phyloP scores from a whole-genome alignment of 371 early-diverging fungal genomes.

The Rhizomucor pusillus region DNA sequence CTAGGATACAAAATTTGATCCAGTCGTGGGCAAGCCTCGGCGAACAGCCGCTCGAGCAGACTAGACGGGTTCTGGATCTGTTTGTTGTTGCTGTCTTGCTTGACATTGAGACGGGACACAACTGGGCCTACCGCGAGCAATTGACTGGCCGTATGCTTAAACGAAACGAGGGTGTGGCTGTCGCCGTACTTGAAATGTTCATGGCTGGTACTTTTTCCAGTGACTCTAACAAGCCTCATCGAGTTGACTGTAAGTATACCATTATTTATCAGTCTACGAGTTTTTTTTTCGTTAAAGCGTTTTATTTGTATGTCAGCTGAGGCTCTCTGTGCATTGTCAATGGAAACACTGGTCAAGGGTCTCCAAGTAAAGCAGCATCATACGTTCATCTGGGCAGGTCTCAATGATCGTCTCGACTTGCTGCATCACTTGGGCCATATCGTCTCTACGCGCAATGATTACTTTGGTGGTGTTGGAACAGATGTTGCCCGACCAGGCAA shows the following conservation, averaged over 20 bases:
- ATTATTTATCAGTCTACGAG: too few relatives aligned
- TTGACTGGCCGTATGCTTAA: conserved; percentile 51
- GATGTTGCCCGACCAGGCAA: conserved; percentile 76
- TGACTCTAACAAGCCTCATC: conserved; percentile 62
- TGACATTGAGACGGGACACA: conserved; percentile 86
- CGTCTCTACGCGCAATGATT: conserved; percentile 33
- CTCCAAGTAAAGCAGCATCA: conserved; percentile 79
- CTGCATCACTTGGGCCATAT: conserved; percentile 68
- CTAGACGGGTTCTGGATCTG: conserved; percentile 77
- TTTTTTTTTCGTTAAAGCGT: too few relatives aligned
- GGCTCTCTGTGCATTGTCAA: conserved; percentile 54
- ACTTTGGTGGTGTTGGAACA: conserved; percentile 56
- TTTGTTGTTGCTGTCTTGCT: conserved; percentile 85
- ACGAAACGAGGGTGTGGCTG: conserved; percentile 85
- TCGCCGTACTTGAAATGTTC: conserved; percentile 87
- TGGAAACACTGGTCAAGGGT: conserved; percentile 54
- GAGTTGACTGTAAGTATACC: conserved; percentile 67
- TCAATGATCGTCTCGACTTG: conserved; percentile 70
- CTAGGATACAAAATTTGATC: conserved; percentile 61
- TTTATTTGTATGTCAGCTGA: too few relatives aligned
- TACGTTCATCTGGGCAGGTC: conserved; percentile 64
- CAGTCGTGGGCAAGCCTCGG: conserved; percentile 39
- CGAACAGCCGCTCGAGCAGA: conserved; percentile 57
- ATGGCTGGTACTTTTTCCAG: conserved; percentile 75
- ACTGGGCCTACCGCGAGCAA: conserved; percentile 73